phyloP scores from a whole-genome alignment of 805 yeast genomes.

The Priceomyces medius region DNA sequence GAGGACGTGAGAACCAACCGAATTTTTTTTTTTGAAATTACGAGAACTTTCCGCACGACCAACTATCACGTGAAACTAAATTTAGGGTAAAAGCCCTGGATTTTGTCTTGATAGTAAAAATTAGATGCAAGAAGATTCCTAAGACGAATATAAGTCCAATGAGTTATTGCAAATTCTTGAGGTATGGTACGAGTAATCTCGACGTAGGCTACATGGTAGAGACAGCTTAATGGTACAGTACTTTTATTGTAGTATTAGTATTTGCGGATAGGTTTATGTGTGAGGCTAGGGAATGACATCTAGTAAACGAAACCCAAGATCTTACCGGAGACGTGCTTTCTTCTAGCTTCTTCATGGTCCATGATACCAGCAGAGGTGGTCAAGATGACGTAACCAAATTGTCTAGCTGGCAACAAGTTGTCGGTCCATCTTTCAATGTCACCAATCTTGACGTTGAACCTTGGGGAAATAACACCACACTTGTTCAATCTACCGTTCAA shows the following conservation, averaged over 20 bases:
- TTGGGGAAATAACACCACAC: constrained; percentile 98
- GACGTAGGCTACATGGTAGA: no score
- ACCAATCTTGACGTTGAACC: constrained; percentile 93
- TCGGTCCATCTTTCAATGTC: constrained; percentile 99
- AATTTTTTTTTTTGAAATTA: constrained; percentile 1
- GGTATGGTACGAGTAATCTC: no score
- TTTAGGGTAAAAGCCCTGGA: neutral
- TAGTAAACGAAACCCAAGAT: constrained; percentile 97
- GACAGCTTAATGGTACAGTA: constrained; percentile 1
- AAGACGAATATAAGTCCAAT: no score
- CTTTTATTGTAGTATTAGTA: constrained; percentile 3
- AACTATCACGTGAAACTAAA: neutral
- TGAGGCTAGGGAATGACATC: constrained; percentile 11
- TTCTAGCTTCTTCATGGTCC: constrained; percentile 99
- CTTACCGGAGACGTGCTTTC: constrained; percentile 99
- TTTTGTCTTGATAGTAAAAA: neutral
- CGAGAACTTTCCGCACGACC: neutral
- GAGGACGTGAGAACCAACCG: constrained; percentile 1
- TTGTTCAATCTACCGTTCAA: constrained; percentile 98
- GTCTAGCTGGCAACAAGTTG: constrained; percentile 98
- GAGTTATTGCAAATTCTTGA: no score
- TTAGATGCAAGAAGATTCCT: no score
- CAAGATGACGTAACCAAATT: constrained; percentile 95
- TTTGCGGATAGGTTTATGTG: neutral
- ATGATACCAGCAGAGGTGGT: constrained; percentile 99